Percentiles rank a stretch among this genome's conserved stretches.
These are phyloP conservation scores for Fusarium pseudoanthophilum DNA, from an alignment of 2,329 filamentous ascomycete species.

Conservation along the genomic window DNA sequence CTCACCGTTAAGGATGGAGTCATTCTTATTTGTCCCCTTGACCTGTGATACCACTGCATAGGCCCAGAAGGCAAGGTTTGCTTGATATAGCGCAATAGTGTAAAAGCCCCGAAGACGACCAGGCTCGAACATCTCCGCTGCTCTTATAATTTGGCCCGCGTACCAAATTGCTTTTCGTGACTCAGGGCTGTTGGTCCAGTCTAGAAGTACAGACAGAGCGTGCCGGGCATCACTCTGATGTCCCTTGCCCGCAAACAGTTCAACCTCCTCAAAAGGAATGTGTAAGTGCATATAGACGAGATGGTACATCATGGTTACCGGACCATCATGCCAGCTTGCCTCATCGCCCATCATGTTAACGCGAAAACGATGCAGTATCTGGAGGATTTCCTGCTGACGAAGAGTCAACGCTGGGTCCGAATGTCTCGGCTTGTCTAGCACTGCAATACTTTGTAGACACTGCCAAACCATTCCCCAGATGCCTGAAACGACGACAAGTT, in stretches of 20 bases:
- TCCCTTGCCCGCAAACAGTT: neutral
- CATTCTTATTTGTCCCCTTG: neutral
- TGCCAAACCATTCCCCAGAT: slow-evolving; percentile 9
- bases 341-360: neutral
- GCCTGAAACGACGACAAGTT: neutral
- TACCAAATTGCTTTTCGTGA: neutral
- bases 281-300: neutral
- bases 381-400: neutral
- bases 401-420: neutral
- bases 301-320: neutral
- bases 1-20: rapidly evolving
- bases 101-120: neutral
- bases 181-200: neutral
- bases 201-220: neutral
- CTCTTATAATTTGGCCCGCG: neutral
- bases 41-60: neutral
- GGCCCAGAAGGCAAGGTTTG: neutral
- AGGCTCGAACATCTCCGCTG: neutral
- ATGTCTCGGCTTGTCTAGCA: neutral
- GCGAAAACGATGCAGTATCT: neutral
- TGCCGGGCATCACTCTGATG: neutral
- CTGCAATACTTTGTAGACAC: neutral
- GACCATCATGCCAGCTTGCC: neutral
- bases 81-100: neutral
- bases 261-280: neutral